Conservation (phyloP, 2,329 filamentous ascomycete species). For the Escovopsis sp. region DNA sequence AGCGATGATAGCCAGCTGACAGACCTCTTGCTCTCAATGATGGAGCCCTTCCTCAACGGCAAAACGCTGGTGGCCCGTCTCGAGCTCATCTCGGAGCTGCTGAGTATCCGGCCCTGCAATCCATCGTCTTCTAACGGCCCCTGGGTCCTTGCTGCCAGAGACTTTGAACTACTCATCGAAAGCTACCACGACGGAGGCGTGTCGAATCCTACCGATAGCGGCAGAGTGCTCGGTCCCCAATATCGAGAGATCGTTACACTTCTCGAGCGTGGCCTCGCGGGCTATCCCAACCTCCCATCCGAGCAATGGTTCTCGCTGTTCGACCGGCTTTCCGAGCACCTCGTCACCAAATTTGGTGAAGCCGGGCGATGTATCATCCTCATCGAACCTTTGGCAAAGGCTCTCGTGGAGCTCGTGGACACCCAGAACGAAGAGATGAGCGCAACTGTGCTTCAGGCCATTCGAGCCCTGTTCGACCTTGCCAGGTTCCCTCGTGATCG, state of each 20-base stretch:
- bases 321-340: constrained; percentile 37
- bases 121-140: constrained; percentile 30
- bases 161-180: constrained; percentile 28
- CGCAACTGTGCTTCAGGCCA: constrained; percentile 18
- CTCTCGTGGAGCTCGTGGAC: constrained; percentile 25
- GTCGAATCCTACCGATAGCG: constrained; percentile 12
- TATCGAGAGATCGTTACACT: constrained; percentile 57
- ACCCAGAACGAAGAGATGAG: constrained; percentile 5
- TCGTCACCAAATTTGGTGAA: constrained; percentile 50
- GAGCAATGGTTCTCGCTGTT: constrained; percentile 41
- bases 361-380: constrained; percentile 50
- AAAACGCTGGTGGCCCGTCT: constrained; percentile 28
- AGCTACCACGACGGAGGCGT: constrained; percentile 6
- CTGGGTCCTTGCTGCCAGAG: constrained; percentile 37
- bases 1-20: constrained; percentile 30
- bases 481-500: constrained; percentile 44
- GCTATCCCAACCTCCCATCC: constrained; percentile 32
- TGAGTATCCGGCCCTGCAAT: constrained; percentile 33
- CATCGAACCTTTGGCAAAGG: constrained; percentile 55
- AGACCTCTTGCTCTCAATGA: constrained; percentile 33
- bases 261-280: constrained; percentile 44
- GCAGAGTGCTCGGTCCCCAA: constrained; percentile 45
- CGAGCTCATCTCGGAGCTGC: constrained; percentile 35
- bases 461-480: constrained; percentile 28
- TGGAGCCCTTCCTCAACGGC: constrained; percentile 44